phyloP scores from a whole-genome alignment of 1,139 yeast genomes.

The Ogataea hybrid region DNA sequence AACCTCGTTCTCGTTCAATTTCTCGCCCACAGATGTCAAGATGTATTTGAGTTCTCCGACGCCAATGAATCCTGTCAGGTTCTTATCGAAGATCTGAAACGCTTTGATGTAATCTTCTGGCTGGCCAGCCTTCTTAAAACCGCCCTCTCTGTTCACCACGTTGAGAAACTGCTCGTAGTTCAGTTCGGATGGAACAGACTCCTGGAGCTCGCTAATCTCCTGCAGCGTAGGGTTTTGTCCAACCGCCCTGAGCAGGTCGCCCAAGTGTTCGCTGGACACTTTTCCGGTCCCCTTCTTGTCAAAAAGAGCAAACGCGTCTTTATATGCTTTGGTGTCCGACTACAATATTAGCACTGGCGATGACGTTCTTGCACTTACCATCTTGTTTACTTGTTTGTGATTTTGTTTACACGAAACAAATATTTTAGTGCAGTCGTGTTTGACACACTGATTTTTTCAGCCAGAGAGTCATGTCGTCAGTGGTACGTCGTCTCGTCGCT shows the following conservation, averaged over 20 bases:
- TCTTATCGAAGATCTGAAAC: slow-evolving; percentile 97
- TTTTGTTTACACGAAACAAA: slow-evolving; percentile 9
- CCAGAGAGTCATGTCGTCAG: background rate
- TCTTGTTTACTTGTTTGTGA: slow-evolving; percentile 6
- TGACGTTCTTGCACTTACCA: slow-evolving; percentile 3
- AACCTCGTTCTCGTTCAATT: slow-evolving; percentile 84
- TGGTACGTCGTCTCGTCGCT: slow-evolving; percentile 4
- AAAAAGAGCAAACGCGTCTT: slow-evolving; percentile 95
- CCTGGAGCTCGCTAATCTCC: slow-evolving; percentile 74
- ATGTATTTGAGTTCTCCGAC: slow-evolving; percentile 96
- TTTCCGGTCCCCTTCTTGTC: slow-evolving; percentile 96
- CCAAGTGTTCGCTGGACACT: slow-evolving; percentile 84
- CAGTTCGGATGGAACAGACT: slow-evolving; percentile 42
- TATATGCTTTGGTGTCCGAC: slow-evolving; percentile 44
- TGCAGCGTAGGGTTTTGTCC: slow-evolving; percentile 98
- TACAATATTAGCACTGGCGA: background rate
- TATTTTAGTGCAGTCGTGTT: slow-evolving; percentile 1
- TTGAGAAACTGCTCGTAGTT: slow-evolving; percentile 78
- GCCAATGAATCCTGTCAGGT: slow-evolving; percentile 91
- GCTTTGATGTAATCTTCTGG: slow-evolving; percentile 97
- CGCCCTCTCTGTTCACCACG: slow-evolving; percentile 83
- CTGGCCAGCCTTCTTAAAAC: slow-evolving; percentile 86
- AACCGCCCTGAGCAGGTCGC: slow-evolving; percentile 92
- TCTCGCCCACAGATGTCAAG: slow-evolving; percentile 91
- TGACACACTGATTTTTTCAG: slow-evolving; percentile 2